Base-by-base conservation (phyloP, 139 green algal genomes). In the Desmodesmus armatus region DNA sequence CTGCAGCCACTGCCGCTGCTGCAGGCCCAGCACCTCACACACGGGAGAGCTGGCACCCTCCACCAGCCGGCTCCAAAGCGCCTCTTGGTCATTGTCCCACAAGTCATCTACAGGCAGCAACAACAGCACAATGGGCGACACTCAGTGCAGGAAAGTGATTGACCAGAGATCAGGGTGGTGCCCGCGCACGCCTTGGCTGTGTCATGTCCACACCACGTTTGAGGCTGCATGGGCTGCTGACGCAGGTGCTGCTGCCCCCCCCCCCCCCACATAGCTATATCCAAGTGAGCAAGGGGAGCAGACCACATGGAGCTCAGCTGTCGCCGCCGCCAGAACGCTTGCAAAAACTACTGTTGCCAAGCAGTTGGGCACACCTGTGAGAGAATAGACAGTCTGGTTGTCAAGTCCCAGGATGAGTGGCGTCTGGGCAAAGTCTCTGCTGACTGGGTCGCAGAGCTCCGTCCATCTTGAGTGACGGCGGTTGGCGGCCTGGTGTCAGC, bases 1-100 rank as follows among this genome's bases (percentile, higher is more conserved):
- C 49, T 55, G 31, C 55, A 94, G 84, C 91, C 91, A 94, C 0
- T 31, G 62, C 17, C 91, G 82, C 83, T 94, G 91, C 35, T 75
- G 80, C 1, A 76, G 13, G 3, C 91, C 90, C 69, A 93, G 63
- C 58, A 84, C 81, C 37, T 75, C 69, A 62, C 70, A 70, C 35
- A 77, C 77, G 1, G 63, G 78, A 21, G 17, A 39, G 27, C 44
- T 75, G 13, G 37, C 58, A 3, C 53, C 70, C 19, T 86, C 70
- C 7, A 66, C 25, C 25, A 85, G 5, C 2, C 80, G 25, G 2
- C 23, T 9, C 2, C 33, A 65, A 1, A 58, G 35, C 66, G 58
- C 23, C 66, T 41, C 33, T 47, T 71, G 66, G 19, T 31, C 37
- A 23, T 13, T 60, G 0, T 41, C 72, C 55, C 80, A 39, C 33